Base-by-base conservation (phyloP, 2,329 filamentous ascomycete genomes). In the Colletotrichum acutatum region DNA sequence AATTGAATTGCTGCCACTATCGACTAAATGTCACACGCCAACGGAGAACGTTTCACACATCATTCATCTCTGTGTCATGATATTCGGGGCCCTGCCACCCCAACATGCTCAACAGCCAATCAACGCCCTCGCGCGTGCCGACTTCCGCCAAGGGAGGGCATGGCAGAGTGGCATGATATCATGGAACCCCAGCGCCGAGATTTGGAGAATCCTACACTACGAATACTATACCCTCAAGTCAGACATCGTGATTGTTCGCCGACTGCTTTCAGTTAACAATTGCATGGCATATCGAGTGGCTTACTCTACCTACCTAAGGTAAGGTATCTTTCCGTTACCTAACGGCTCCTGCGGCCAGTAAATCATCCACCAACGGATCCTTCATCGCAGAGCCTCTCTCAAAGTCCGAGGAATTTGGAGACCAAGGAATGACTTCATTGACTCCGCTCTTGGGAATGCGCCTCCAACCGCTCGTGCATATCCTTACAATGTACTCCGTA, bases 51-150 rank as follows among this genome's bases (percentile, higher is more conserved):
- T 73, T 73, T 73, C 71, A 73, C 34, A 72, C 54, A 71, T 60
- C 66, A 70, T 61, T 72, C 70, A 73, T 62, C 70, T 65, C 54
- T 70, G 70, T 73, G 71, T 71, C 66, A 73, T 73, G 60, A 61
- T 30, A 32, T 61, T 49, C 14, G 32, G 34, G 14, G n/a, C 60
- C 71, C 56, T 46, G 60, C 66, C 66, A 52, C n/a, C 46, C 57
- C 71, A 61, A 42, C 54, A 46, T 49, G 49, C 37, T 28, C 30
- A n/a, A 26, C 26, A 37, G 8, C 71, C 71, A 71, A 73, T 73
- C 71, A 73, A 28, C 69, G 28, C 19, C 8, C 12, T 46, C 22
- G 19, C 42, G 32, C 34, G 61, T 73, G 71, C 71, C 71, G 71
- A 73, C 46, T 73, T 71, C 71, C 71, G 71, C 60, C 60, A 52